phyloP scores from a whole-genome alignment of 805 yeast species.

The Saccharomyces eubayanus region DNA sequence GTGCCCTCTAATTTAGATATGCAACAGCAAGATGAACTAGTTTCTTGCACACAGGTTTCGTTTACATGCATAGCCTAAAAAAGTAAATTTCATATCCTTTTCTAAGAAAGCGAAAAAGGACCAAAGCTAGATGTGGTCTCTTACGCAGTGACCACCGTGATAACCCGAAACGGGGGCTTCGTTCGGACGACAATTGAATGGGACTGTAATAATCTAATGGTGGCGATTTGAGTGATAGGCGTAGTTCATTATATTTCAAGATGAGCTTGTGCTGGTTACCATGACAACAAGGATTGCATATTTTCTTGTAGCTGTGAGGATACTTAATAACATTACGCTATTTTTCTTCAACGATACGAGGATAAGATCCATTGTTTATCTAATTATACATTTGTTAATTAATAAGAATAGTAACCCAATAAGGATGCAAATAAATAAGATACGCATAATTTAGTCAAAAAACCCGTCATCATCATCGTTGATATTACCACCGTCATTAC shows the following conservation, averaged over 20 bases:
- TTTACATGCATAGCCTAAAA: not conserved
- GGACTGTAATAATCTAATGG: not conserved
- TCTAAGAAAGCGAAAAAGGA: not conserved
- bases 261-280: not conserved
- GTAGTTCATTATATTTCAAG: not conserved
- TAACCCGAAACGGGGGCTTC: not conserved
- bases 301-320: not conserved
- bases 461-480: conserved; percentile 41
- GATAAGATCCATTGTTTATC: not conserved
- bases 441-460: conserved; percentile 34
- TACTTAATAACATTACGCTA: not conserved
- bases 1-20: not conserved
- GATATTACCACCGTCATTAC: conserved; percentile 33
- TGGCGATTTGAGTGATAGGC: not conserved
- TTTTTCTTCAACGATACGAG: not conserved
- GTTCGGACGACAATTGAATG: not conserved
- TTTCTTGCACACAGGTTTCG: not conserved
- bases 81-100: not conserved
- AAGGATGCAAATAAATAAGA: not conserved
- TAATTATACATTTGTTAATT: not conserved
- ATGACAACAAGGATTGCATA: not conserved
- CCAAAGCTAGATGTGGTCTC: not conserved
- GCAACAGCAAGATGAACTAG: not conserved
- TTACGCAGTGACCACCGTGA: too few species aligned
- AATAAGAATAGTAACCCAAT: not conserved